Evolutionary conservation across 768 basidiomycete species (phyloP), one percentile per base, ranked within the genome.

Genomic region (Auricularia sp.): DNA sequence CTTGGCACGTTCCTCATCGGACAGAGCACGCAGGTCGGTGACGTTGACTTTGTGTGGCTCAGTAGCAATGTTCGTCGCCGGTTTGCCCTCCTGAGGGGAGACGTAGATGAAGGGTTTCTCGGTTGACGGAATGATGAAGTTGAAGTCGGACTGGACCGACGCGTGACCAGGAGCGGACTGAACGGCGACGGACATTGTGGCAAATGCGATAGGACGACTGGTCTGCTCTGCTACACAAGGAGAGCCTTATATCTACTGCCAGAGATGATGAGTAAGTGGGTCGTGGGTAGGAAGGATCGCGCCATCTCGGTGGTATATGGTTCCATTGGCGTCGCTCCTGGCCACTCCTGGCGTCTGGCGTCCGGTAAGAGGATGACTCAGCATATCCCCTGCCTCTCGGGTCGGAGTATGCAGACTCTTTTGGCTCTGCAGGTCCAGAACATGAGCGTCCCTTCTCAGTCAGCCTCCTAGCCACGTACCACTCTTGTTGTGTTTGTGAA

Each of bases 1-100:
- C 16, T 63, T 58, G 7, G 58, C 47, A 18, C 47, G 47, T 18
- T 51, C 47, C 47, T 16, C 47, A 45, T 42, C 54, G 7, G 47
- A 18, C 10, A 51, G 47, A 18, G 11, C 63, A 18, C 69, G 66
- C 0, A 70, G 47, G 64, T 70, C 68, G 61, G 62, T 63, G 62
- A 70, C 66, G 10, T 59, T 58, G 1, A 65, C 56, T 1, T 14
- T 21, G 63, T 16, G 36, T 1, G 21, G 8, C 3, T 33, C 16
- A 35, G 1, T 13, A 5, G 66, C 14, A 8, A 54, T 18, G 65
- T 70, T 70, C 3, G 63, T 47, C 5, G 63, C 35, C 24, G 63
- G 35, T 7, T 54, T 33, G 45, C 33, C 54, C 47, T 51, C 47
- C 14, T 8, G 47, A 8, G 47, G 47, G 10, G 14, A 14, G 18